phyloP scores from a whole-genome alignment of 140 eudicot species.

The Ambrosia hybrid region DNA sequence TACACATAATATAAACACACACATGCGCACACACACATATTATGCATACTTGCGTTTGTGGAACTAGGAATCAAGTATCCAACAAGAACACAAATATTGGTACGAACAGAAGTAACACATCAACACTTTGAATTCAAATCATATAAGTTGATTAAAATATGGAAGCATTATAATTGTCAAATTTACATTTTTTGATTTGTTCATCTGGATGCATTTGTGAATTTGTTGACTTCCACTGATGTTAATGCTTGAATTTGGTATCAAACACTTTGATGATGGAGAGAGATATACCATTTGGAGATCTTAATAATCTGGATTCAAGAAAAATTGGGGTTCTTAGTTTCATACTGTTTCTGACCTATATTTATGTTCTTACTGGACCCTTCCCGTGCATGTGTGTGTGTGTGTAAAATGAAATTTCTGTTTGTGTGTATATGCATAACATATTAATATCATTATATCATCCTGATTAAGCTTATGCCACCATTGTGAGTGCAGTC shows the following conservation, averaged over 20 bases:
- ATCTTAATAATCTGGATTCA: no score
- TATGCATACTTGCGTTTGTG: background rate
- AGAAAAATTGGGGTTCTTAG: background rate
- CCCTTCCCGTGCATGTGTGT: background rate
- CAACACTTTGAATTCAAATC: background rate
- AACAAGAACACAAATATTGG: background rate
- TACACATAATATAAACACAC: background rate
- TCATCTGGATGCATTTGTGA: background rate
- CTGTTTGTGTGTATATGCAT: background rate
- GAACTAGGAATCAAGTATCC: background rate
- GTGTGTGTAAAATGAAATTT: slow-evolving; percentile 1
- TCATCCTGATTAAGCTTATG: slow-evolving; percentile 21
- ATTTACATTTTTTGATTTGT: background rate
- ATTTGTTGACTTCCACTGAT: background rate
- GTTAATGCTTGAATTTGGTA: background rate
- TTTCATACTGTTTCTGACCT: slow-evolving; percentile 3
- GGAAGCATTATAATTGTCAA: background rate
- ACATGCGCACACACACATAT: background rate
- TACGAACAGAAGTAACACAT: background rate
- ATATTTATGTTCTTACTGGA: background rate
- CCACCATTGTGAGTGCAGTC: slow-evolving; percentile 66
- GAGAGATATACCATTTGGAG: no score
- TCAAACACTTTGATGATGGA: background rate
- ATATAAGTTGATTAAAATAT: background rate
- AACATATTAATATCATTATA: slow-evolving; percentile 1